Base-by-base conservation (phyloP, 495 filamentous ascomycete species). In the Chaetomium cochliodes region DNA sequence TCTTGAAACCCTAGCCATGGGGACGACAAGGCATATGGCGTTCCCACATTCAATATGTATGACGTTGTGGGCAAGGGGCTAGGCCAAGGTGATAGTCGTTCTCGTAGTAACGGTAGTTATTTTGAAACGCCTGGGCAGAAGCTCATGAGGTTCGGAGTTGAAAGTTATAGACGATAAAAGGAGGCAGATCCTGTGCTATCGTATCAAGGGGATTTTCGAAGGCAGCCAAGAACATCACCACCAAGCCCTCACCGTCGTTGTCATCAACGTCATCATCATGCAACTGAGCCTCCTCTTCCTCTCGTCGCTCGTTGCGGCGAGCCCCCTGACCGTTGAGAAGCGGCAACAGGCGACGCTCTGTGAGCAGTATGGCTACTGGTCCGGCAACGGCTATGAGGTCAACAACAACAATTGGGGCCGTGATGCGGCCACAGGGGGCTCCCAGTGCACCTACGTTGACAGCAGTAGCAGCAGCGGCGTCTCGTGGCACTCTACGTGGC, bases 381-480 rank as follows among this genome's bases (percentile, higher is more conserved):
- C 72, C 23, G 58, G 65, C 63, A 66, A 67, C 55, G 71, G 66
- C 30, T 83, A 83, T 66, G 73, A 70, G 50, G 11, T 54, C 22
- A 54, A 54, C 52, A 54, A 54, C 52, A 54, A 54, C 52, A 30
- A 33, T 18, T 54, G 52, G 52, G 52, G 52, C 26, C 18, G 33
- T 28, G 28, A 18, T 23, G 12, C 26, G 28, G 52, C 67, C 28
- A 72, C 75, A 0, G 69, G 74, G 28, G 80, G 80, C 8, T 76
- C 69, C 9, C 79, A 81, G 68, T 81, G 79, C 71, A 77, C 76
- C 28, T 73, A 75, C 66, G 68, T 80, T 3, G 67, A 80, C 65
- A 67, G 66, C 56, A 56, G 67, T 41, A 72, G 71, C 16, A 62
- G 63, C 65, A 60, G 57, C 30, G 76, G 75, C 20, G 69, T 77